A percentile compares a stretch with the other conserved stretches of the same genome.
phyloP scores from a whole-genome alignment of 1,139 yeast genomes.

The Pichia sp. region DNA sequence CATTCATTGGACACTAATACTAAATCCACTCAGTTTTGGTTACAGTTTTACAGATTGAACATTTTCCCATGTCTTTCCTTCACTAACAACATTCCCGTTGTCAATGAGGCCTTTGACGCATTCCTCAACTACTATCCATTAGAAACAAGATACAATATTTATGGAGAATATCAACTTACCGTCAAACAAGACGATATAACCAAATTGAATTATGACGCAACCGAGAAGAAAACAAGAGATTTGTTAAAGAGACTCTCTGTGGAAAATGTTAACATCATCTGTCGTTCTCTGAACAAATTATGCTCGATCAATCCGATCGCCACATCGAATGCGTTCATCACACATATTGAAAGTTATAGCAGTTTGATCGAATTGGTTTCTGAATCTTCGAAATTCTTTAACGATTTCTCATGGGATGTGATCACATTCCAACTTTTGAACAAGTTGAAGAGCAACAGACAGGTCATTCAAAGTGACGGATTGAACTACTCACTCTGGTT shows the following conservation, averaged over 20 bases:
- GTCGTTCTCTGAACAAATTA: constrained; percentile 72
- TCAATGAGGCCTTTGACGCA: constrained; percentile 59
- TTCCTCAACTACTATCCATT: constrained; percentile 49
- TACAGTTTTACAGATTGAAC: constrained; percentile 60
- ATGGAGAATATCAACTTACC: constrained; percentile 73
- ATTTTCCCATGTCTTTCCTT: constrained; percentile 69
- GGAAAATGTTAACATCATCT: constrained; percentile 57
- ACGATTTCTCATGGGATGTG: constrained; percentile 83
- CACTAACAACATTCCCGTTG: constrained; percentile 58
- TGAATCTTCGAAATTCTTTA: constrained; percentile 77
- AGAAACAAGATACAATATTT: constrained; percentile 71
- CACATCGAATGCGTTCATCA: constrained; percentile 59
- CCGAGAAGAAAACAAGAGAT: constrained; percentile 82
- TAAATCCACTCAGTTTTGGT: constrained; percentile 45
- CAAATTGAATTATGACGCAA: constrained; percentile 61
- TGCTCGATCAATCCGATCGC: constrained; percentile 89
- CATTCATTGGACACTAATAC: constrained; percentile 28
- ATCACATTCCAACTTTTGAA: constrained; percentile 71
- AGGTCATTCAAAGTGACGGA: constrained; percentile 75
- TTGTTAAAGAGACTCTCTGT: constrained; percentile 84
- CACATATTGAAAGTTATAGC: constrained; percentile 89
- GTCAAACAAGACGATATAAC: constrained; percentile 55
- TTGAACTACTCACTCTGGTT: constrained; percentile 84
- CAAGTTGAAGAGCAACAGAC: constrained; percentile 69
- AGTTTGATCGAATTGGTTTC: constrained; percentile 79